Evolutionary conservation across 1,284 basidiomycete genomes (phyloP).

Genomic region (Neolentinus lepideus): DNA sequence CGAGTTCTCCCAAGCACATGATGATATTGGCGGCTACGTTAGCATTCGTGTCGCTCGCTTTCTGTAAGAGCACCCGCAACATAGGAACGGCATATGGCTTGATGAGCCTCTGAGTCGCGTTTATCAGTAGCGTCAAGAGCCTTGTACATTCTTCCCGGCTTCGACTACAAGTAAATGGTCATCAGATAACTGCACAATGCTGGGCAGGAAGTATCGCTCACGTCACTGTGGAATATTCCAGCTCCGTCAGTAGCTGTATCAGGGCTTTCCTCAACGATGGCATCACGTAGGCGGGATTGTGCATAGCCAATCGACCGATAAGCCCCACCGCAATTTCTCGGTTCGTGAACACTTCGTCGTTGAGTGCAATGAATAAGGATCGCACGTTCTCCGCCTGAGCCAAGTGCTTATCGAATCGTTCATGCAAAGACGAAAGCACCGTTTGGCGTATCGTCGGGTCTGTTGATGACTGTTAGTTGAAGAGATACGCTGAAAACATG

Average conservation of each 20-base stretch:
- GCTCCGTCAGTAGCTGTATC: constrained; percentile 94
- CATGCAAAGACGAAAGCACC: constrained; percentile 85
- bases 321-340: constrained; percentile 86
- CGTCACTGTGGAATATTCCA: constrained; percentile 94
- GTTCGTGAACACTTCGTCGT: constrained; percentile 95
- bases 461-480: constrained; percentile 20
- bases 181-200: neutral
- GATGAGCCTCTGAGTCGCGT: constrained; percentile 89
- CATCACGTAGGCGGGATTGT: constrained; percentile 99
- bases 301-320: constrained; percentile 90
- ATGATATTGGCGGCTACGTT: constrained; percentile 91
- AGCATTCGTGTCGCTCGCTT: constrained; percentile 81
- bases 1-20: constrained; percentile 91
- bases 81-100: constrained; percentile 98
- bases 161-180: constrained; percentile 34
- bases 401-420: constrained; percentile 97
- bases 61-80: constrained; percentile 84
- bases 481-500: constrained; percentile 2
- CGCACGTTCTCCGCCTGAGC: constrained; percentile 98
- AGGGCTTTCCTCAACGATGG: constrained; percentile 93
- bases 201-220: constrained; percentile 27
- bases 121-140: constrained; percentile 81
- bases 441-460: constrained; percentile 83
- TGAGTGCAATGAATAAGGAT: constrained; percentile 94
- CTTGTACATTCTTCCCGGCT: constrained; percentile 92